Percentiles rank a stretch among this genome's conserved stretches.
These are phyloP conservation scores for Drosera capensis DNA, from an alignment of 148 eudicot genomes.

Conservation along the genomic window DNA sequence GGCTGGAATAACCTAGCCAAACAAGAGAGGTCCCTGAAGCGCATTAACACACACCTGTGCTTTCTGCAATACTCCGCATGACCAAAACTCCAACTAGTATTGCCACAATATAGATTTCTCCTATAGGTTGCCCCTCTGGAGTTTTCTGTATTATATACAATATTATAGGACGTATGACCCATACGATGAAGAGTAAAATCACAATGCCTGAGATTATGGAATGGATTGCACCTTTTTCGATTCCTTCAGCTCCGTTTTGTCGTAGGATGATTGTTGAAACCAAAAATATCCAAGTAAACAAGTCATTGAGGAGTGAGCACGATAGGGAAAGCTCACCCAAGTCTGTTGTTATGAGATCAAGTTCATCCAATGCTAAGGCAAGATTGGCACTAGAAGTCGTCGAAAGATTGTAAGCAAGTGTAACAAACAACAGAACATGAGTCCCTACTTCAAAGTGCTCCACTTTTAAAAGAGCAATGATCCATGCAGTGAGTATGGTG, in stretches of 20 bases:
- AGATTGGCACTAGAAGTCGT: neutral
- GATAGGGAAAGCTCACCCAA: neutral
- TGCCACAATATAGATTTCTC: neutral
- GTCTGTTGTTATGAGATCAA: neutral
- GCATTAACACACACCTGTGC: neutral
- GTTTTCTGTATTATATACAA: neutral
- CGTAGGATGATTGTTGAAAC: neutral
- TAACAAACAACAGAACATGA: neutral
- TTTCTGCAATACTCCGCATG: neutral
- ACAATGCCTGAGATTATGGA: neutral
- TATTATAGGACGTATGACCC: neutral
- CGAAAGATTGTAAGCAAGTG: neutral
- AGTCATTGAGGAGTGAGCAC: neutral
- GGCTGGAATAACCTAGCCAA: slow-evolving; percentile 5
- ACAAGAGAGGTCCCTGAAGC: slow-evolving; percentile 6
- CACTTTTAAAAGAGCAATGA: too few species aligned
- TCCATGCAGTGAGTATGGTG: neutral
- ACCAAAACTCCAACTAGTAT: neutral
- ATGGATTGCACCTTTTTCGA: neutral
- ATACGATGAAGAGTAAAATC: neutral
- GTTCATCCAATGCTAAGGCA: neutral
- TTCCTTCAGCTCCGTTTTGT: neutral
- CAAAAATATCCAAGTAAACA: neutral
- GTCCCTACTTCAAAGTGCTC: neutral
- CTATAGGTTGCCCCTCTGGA: neutral